Base-by-base conservation (phyloP, 2,329 filamentous ascomycete genomes). In the Trichoderma lentiforme region DNA sequence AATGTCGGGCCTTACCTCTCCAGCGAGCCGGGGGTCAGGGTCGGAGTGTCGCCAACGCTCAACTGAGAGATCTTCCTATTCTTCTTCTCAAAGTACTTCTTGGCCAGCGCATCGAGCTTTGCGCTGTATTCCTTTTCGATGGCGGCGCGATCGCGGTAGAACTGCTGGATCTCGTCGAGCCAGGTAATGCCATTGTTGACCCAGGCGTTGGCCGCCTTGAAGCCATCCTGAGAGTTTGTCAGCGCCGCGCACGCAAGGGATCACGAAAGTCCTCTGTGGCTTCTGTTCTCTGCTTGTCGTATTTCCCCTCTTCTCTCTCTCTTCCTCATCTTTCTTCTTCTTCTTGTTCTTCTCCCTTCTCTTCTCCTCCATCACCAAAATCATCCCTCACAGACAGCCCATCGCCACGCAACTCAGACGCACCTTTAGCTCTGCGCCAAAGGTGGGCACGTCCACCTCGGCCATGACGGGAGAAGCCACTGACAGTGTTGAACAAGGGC, bases 41-140 rank as follows among this genome's bases (percentile, higher is more conserved):
- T 89, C 47, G 96, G 96, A 28, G 91, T 96, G 78, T 99, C 96
- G 78, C 96, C 96, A 68, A 98, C 96, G 80, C 95, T 98, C 77
- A 99, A 82, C 77, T 87, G 91, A 76, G 94, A 92, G 57, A 92
- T 92, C 84, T 96, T 98, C 83, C 91, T 94, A 61, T 93, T 90
- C 86, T 98, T 99, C 86, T 97, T 97, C 79, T 99, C 97, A 79
- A 94, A 96, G 85, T 98, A 98, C 81, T 96, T 98, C 85, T 96
- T 97, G 70, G 95, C 96, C 65, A 99, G 86, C 3, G 90, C 90
- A 76, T 89, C 92, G 75, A 99, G 90, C 83, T 95, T 98, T 74
- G 92, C 88, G 77, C 93, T 92, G 82, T 99, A 98, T 81, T 99
- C 97, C 84, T 97, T 98, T 84, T 99, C 96, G 81, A 99, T 97